phyloP scores from a whole-genome alignment of 345 rosid genomes.

The Aquilaria sinensis region DNA sequence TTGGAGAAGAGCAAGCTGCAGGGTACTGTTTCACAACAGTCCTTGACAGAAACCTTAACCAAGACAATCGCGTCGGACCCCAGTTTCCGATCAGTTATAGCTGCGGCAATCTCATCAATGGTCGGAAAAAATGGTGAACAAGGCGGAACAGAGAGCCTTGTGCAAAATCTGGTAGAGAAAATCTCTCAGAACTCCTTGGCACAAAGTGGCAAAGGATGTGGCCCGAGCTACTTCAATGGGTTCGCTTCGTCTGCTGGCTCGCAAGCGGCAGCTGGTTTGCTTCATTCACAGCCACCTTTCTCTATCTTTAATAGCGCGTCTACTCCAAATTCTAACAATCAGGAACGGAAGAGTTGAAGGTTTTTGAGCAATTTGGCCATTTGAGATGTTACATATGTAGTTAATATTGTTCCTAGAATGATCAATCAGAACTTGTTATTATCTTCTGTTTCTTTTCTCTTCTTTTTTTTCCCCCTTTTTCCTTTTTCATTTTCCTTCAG shows the following conservation, averaged over 20 bases:
- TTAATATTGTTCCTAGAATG: no score
- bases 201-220: conserved; percentile 37
- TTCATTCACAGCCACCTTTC: conserved; percentile 33
- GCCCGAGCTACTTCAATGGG: conserved; percentile 38
- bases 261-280: conserved; percentile 13
- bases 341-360: conserved; percentile 28
- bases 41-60: conserved; percentile 59
- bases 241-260: conserved; percentile 25
- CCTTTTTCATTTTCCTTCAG: no score
- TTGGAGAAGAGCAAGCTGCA: conserved; percentile 21
- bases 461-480: no score
- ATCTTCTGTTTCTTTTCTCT: no score
- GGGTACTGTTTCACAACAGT: conserved; percentile 26
- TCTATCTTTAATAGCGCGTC: conserved; percentile 40
- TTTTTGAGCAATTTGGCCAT: not conserved
- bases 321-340: conserved; percentile 21
- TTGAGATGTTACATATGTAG: not conserved
- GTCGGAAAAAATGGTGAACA: conserved; percentile 30
- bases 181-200: conserved; percentile 18
- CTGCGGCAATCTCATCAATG: conserved; percentile 72
- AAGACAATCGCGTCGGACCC: conserved; percentile 65
- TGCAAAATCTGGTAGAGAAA: conserved; percentile 18
- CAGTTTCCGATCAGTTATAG: conserved; percentile 53
- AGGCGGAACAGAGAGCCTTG: conserved; percentile 9
- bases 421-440: no score